Conservation (phyloP, 169 alveolate genomes). For the Eimeria maxima region DNA sequence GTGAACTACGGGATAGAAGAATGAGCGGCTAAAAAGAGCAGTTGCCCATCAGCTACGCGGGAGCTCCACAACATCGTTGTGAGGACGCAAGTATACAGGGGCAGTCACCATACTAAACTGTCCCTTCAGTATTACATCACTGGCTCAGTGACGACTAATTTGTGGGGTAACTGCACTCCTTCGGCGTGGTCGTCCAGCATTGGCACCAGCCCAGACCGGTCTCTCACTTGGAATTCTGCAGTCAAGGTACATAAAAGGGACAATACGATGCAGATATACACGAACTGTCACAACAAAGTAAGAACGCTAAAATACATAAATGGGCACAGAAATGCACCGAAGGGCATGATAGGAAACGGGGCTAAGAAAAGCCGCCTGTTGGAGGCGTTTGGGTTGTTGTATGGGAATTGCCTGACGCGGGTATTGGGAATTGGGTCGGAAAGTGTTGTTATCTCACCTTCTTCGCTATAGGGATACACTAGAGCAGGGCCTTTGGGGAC, state of each 20-base stretch:
- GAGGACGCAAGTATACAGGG: neutral
- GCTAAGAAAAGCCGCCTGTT: neutral
- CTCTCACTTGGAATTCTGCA: slow-evolving; percentile 52
- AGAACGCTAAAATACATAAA: neutral
- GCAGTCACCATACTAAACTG: neutral
- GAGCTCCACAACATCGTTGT: slow-evolving; percentile 6
- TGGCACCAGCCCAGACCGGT: slow-evolving; percentile 32
- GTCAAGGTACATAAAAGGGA: neutral
- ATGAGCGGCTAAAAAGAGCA: slow-evolving; percentile 45
- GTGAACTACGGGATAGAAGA: neutral
- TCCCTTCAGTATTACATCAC: neutral
- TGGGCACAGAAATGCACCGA: neutral
- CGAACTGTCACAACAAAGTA: neutral
- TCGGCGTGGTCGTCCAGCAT: slow-evolving; percentile 47
- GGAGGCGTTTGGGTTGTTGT: neutral
- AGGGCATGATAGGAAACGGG: neutral
- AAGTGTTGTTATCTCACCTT: slow-evolving; percentile 42
- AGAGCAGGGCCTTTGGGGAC: slow-evolving; percentile 61
- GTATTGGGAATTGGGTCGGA: neutral
- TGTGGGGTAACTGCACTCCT: slow-evolving; percentile 34
- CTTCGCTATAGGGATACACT: slow-evolving; percentile 62
- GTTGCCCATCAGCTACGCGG: slow-evolving; percentile 14
- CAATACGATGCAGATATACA: neutral
- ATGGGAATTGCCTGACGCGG: neutral
- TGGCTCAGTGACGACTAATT: slow-evolving; percentile 15